A percentile compares a stretch with the other conserved stretches of the same genome.
These are phyloP conservation scores for Trichoderma semiorbis DNA, from an alignment of 2,329 filamentous ascomycete species.

Conservation along the genomic window DNA sequence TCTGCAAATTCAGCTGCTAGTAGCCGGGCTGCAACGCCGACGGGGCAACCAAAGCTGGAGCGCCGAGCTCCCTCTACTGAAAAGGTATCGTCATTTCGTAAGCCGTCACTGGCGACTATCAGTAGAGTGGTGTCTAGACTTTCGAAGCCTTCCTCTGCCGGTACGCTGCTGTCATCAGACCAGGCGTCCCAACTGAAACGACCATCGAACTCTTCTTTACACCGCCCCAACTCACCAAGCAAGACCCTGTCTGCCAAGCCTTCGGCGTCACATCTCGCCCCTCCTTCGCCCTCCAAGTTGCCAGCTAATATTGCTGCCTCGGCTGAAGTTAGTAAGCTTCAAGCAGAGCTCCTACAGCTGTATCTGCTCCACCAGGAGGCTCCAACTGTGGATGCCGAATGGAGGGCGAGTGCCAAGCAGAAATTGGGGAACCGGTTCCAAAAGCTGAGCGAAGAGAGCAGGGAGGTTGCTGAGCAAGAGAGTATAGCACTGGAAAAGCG, in stretches of 20 bases:
- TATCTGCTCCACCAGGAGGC: slow-evolving; percentile 60
- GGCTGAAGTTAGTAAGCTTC: slow-evolving; percentile 55
- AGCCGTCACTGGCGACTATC: slow-evolving; percentile 19
- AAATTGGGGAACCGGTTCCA: slow-evolving; percentile 47
- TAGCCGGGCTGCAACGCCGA: slow-evolving; percentile 8
- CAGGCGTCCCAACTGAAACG: slow-evolving; percentile 36
- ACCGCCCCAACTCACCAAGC: slow-evolving; percentile 65
- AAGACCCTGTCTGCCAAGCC: slow-evolving; percentile 61
- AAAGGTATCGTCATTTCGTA: slow-evolving; percentile 1
- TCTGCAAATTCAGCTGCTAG: slow-evolving; percentile 2
- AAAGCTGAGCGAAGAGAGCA: slow-evolving; percentile 34
- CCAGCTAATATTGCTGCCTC: slow-evolving; percentile 58
- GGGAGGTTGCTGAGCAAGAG: slow-evolving; percentile 37
- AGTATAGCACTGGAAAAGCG: slow-evolving; percentile 44
- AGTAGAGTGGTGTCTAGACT: background rate
- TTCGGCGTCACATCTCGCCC: slow-evolving; percentile 55
- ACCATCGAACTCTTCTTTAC: slow-evolving; percentile 59
- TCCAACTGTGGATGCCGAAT: slow-evolving; percentile 42
- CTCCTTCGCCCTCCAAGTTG: slow-evolving; percentile 59
- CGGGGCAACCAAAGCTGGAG: slow-evolving; percentile 4
- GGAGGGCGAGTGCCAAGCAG: slow-evolving; percentile 53
- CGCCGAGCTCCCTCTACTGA: slow-evolving; percentile 21
- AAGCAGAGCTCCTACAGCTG: slow-evolving; percentile 63
- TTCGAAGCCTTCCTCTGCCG: slow-evolving; percentile 10
- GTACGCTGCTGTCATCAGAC: slow-evolving; percentile 18